Conservation (phyloP, 2,329 filamentous ascomycete species). For the Bretziella fagacearum region DNA sequence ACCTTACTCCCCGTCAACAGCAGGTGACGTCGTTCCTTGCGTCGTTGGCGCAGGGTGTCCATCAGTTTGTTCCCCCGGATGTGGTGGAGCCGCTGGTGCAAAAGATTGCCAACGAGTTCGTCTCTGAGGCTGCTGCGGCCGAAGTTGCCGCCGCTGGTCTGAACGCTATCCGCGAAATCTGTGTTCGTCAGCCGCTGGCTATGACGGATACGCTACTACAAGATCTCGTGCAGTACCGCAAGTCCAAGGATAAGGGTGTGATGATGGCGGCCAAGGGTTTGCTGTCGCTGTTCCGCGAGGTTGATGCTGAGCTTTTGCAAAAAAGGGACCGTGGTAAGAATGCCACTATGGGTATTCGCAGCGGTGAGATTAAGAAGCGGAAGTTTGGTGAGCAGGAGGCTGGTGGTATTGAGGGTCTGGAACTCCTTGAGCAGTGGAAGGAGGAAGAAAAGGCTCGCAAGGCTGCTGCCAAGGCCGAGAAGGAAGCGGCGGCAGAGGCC, state of each 20-base stretch:
- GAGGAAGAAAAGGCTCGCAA: slow-evolving; percentile 68
- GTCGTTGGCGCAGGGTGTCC: slow-evolving; percentile 78
- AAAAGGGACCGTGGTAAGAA: slow-evolving; percentile 85
- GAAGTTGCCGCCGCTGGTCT: slow-evolving; percentile 86
- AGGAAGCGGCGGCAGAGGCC: slow-evolving; percentile 35
- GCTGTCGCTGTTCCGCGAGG: slow-evolving; percentile 76
- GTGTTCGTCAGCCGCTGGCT: slow-evolving; percentile 78
- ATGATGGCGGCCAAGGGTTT: slow-evolving; percentile 96
- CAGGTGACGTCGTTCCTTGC: slow-evolving; percentile 88
- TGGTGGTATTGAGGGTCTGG: slow-evolving; percentile 79
- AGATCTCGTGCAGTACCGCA: slow-evolving; percentile 87
- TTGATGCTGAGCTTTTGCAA: slow-evolving; percentile 73
- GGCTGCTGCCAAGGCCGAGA: slow-evolving; percentile 47
- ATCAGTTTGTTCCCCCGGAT: slow-evolving; percentile 83
- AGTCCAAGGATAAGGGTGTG: slow-evolving; percentile 97
- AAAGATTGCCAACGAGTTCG: slow-evolving; percentile 97
- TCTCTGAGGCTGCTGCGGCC: slow-evolving; percentile 78
- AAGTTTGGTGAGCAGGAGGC: slow-evolving; percentile 67
- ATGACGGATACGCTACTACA: slow-evolving; percentile 94
- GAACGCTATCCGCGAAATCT: slow-evolving; percentile 89
- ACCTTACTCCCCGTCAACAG: slow-evolving; percentile 71
- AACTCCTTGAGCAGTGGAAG: slow-evolving; percentile 85
- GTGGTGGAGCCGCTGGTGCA: slow-evolving; percentile 75
- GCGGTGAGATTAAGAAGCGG: slow-evolving; percentile 56
- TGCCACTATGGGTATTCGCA: slow-evolving; percentile 64